Evolutionary conservation across 495 filamentous ascomycete species (phyloP).

Genomic region (Podospora appendiculata): DNA sequence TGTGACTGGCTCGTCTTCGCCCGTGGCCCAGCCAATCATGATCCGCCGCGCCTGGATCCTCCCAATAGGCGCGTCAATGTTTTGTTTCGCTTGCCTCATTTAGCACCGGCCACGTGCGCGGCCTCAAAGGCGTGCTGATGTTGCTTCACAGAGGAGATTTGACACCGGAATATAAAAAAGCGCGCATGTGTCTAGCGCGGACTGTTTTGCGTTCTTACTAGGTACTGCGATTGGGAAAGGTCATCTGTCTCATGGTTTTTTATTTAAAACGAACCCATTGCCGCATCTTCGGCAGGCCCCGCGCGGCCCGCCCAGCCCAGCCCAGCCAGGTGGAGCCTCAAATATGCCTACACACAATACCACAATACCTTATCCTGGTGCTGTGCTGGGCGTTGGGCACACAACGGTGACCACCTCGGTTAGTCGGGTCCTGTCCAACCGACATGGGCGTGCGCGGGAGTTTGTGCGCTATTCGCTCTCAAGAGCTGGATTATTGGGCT

Average conservation of each 20-base stretch:
- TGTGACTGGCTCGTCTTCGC: conserved; percentile 12
- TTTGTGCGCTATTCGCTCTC: background rate
- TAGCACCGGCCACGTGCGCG: conserved; percentile 22
- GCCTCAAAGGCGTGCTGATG: conserved; percentile 6
- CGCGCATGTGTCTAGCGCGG: too few relatives aligned
- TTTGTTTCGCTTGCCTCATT: conserved; percentile 7
- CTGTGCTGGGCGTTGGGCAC: too few relatives aligned
- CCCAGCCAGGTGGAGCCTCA: background rate
- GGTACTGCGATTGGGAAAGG: too few relatives aligned
- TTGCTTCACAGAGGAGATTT: conserved; percentile 6
- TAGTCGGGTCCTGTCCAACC: too few relatives aligned
- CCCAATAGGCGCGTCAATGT: background rate
- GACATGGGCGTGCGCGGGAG: background rate
- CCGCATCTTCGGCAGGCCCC: background rate
- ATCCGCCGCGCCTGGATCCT: background rate
- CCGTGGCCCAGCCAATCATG: conserved; percentile 10
- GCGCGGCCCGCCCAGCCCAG: too few relatives aligned
- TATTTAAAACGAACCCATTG: too few relatives aligned
- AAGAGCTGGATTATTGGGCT: too few relatives aligned
- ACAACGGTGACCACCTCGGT: too few relatives aligned
- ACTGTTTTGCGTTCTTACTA: too few relatives aligned
- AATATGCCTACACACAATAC: background rate
- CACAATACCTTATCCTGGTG: background rate
- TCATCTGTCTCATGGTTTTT: background rate
- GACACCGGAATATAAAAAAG: conserved; percentile 14